Percentiles rank a stretch among this genome's conserved stretches.
phyloP scores from a whole-genome alignment of 805 yeast genomes.

The Wickerhamiella sorbophila region DNA sequence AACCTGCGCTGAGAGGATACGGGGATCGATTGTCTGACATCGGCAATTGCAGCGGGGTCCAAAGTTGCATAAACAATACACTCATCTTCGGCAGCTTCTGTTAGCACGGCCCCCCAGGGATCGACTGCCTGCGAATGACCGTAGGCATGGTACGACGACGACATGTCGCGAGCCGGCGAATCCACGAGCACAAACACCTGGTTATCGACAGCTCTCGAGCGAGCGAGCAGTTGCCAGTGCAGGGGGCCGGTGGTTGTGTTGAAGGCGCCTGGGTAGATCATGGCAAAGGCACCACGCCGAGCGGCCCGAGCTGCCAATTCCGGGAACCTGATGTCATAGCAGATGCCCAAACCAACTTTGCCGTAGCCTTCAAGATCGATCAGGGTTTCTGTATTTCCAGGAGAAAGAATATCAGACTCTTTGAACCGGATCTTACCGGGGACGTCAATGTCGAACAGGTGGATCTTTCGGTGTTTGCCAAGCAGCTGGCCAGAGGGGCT shows the following conservation, averaged over 20 bases:
- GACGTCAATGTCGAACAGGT: constrained; percentile 81
- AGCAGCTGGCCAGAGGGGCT: constrained; percentile 57
- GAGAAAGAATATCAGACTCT: constrained; percentile 61
- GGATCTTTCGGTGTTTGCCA: constrained; percentile 83
- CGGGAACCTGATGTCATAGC: constrained; percentile 87
- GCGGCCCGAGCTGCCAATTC: constrained; percentile 51
- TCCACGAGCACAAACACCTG: constrained; percentile 78
- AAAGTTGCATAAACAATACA: constrained; percentile 62
- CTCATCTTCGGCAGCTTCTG: constrained; percentile 69
- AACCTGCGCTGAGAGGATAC: constrained; percentile 56
- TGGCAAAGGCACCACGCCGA: constrained; percentile 54
- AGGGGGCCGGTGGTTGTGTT: constrained; percentile 84
- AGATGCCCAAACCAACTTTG: constrained; percentile 66
- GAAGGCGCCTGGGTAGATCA: constrained; percentile 87
- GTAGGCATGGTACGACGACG: constrained; percentile 64
- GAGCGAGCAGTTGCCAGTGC: constrained; percentile 73
- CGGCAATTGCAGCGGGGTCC: constrained; percentile 43
- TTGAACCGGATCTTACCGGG: constrained; percentile 82
- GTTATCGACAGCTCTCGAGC: constrained; percentile 78
- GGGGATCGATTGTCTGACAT: constrained; percentile 54
- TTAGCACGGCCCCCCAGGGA: constrained; percentile 75
- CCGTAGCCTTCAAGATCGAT: constrained; percentile 51
- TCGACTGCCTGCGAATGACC: constrained; percentile 79
- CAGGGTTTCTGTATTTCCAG: constrained; percentile 74
- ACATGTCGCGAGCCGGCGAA: constrained; percentile 58